These are phyloP conservation scores for Barnettozyma sp. DNA, from an alignment of 805 yeast species.

Conservation along the genomic window DNA sequence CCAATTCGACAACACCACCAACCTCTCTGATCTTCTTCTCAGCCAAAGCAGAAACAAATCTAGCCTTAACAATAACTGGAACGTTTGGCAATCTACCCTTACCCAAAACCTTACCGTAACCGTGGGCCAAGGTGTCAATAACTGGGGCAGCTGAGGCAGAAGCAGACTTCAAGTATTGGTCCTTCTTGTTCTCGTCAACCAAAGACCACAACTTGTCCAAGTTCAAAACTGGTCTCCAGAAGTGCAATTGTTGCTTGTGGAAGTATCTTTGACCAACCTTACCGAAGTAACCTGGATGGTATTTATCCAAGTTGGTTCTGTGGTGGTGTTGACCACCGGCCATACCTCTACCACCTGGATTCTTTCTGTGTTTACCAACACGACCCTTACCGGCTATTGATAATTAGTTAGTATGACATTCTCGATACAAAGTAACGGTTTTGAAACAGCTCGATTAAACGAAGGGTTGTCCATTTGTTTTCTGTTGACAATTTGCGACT, in stretches of 20 bases:
- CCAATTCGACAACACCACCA: slow-evolving; percentile 99
- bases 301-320: slow-evolving; percentile 99
- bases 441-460: too few species aligned
- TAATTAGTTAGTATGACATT: slow-evolving; percentile 25
- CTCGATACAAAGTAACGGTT: too few species aligned
- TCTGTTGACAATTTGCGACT: too few species aligned
- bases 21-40: slow-evolving; percentile 99
- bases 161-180: slow-evolving; percentile 80
- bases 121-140: slow-evolving; percentile 98
- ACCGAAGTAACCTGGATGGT: slow-evolving; percentile 99
- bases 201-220: slow-evolving; percentile 98
- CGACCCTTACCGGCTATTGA: slow-evolving; percentile 98
- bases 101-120: slow-evolving; percentile 99
- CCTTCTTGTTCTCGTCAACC: slow-evolving; percentile 90
- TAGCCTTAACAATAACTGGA: slow-evolving; percentile 98
- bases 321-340: slow-evolving; percentile 99
- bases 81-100: slow-evolving; percentile 97
- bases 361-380: slow-evolving; percentile 99
- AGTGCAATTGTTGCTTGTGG: slow-evolving; percentile 91
- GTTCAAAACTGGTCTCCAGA: slow-evolving; percentile 98
- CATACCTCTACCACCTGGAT: slow-evolving; percentile 99
- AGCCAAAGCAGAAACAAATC: slow-evolving; percentile 98
- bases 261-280: slow-evolving; percentile 99
- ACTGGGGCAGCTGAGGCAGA: slow-evolving; percentile 93
- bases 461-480: too few species aligned